These are phyloP conservation scores for Cercophora sp. DNA, from an alignment of 495 filamentous ascomycete genomes.

Conservation along the genomic window DNA sequence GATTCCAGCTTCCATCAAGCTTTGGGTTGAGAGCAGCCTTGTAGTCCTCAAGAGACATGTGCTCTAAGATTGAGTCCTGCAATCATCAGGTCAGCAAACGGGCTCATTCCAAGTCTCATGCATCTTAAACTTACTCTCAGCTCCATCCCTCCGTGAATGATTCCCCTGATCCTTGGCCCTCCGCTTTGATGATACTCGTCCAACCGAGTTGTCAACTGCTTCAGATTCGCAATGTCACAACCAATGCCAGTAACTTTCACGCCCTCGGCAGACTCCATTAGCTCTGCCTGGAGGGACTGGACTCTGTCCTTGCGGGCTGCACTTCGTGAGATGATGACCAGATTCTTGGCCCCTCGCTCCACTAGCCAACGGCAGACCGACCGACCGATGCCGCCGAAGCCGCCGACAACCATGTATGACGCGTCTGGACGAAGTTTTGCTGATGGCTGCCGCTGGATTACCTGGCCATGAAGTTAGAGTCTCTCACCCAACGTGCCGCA, in stretches of 20 bases:
- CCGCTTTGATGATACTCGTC: constrained; percentile 27
- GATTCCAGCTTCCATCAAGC: constrained; percentile 49
- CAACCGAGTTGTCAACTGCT: constrained; percentile 29
- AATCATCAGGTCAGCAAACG: background rate
- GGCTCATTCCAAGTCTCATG: no score
- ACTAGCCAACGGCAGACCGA: constrained; percentile 57
- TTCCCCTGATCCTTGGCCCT: constrained; percentile 39
- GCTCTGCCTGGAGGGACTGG: constrained; percentile 28
- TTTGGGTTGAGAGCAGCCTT: constrained; percentile 41
- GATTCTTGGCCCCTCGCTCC: constrained; percentile 50
- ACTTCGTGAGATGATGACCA: constrained; percentile 56
- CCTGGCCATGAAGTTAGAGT: no score
- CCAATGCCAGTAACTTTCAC: constrained; percentile 34
- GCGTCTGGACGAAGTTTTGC: constrained; percentile 37
- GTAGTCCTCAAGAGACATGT: constrained; percentile 44
- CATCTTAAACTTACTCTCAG: constrained; percentile 39
- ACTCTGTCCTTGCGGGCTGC: constrained; percentile 36
- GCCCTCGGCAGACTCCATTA: constrained; percentile 34
- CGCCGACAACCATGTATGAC: constrained; percentile 58
- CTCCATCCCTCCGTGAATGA: constrained; percentile 53
- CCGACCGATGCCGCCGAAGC: constrained; percentile 60
- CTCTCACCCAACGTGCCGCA: no score
- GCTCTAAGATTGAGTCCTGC: constrained; percentile 42
- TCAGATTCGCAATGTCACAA: constrained; percentile 39
- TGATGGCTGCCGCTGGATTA: constrained; percentile 9